Evolutionary conservation across 2,329 filamentous ascomycete species (phyloP), one percentile per base, ranked within the genome.

Genomic region (Exophiala calicioides): DNA sequence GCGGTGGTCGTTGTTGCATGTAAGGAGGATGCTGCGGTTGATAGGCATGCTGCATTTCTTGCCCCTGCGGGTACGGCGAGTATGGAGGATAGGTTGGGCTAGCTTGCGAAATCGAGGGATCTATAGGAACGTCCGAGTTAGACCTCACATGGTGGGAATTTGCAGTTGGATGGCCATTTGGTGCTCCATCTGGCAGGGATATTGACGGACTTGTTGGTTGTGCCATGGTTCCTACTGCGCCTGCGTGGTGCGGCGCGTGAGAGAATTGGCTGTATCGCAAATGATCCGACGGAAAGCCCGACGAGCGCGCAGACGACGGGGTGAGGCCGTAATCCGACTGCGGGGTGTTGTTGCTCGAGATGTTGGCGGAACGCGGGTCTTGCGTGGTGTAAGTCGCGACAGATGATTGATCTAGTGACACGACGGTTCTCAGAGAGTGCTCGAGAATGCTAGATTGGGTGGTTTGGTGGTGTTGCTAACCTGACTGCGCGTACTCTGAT

Each of bases 181-280:
- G 77, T 65, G 77, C 76, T 69, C 77, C 86, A 88, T 90, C 86
- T 80, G 84, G 80, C 77, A 88, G 77, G 83, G 86, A 80, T 79
- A 88, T 81, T 75, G 88, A 95, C 90, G 88, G 88, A 95, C 90
- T 95, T 86, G 88, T 88, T 85, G 89, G 82, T 88, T 95, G 90
- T 82, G 90, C 89, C 90, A 96, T 96, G 84, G 85, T 86, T 83
- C 82, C 86, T 73, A 85, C 81, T 73, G 82, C 82, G 73, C 80
- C 83, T 70, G 83, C 79, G 68, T 82, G 81, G 70, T 80, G 84
- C 75, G 70, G 88, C 76, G 71, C 84, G 64, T 71, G 83, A 72
- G 89, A 85, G 77, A 93, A 93, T 65, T 84, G 79, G 62, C 67
- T 70, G 50, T 75, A 76, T 66, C 89, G 86, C 73, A 93, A 81